Conservation (phyloP, 805 yeast genomes). For the baker's yeast (Saccharomyces cerevisiae) region DNA sequence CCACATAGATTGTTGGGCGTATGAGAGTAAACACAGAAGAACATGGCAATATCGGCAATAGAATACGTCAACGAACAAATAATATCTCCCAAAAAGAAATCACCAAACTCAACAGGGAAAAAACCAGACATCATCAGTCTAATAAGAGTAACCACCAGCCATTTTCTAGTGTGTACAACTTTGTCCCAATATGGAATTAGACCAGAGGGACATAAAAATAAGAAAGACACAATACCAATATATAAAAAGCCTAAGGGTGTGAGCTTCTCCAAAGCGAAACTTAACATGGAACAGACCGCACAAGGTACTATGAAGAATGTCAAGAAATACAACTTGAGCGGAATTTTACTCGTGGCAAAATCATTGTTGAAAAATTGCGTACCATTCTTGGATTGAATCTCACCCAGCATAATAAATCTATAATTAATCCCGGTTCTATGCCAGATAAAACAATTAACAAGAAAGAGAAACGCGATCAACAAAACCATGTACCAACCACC, state of each 20-base stretch:
- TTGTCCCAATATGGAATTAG: constrained; percentile 28
- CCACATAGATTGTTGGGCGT: constrained; percentile 56
- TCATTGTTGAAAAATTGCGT: constrained; percentile 30
- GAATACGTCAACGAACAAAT: constrained; percentile 84
- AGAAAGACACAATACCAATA: constrained; percentile 32
- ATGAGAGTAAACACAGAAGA: constrained; percentile 66
- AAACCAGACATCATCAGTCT: constrained; percentile 74
- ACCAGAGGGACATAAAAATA: constrained; percentile 51
- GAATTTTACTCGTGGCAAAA: constrained; percentile 30
- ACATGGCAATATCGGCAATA: constrained; percentile 74
- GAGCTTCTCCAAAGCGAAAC: constrained; percentile 61
- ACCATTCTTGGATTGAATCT: constrained; percentile 61
- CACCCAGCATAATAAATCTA: constrained; percentile 71
- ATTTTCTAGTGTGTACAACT: constrained; percentile 53
- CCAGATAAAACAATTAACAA: constrained; percentile 68
- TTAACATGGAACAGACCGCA: constrained; percentile 62
- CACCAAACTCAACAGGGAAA: constrained; percentile 91
- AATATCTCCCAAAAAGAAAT: constrained; percentile 88
- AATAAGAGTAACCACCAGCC: constrained; percentile 67
- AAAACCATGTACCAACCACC: constrained; percentile 73
- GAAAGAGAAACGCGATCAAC: constrained; percentile 55
- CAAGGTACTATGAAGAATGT: constrained; percentile 48
- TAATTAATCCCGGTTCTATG: constrained; percentile 70
- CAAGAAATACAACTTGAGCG: constrained; percentile 51
- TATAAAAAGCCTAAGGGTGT: constrained; percentile 78